Evolutionary conservation across 371 early-diverging fungal genomes (phyloP).

Genomic region (Mortierella sp.): DNA sequence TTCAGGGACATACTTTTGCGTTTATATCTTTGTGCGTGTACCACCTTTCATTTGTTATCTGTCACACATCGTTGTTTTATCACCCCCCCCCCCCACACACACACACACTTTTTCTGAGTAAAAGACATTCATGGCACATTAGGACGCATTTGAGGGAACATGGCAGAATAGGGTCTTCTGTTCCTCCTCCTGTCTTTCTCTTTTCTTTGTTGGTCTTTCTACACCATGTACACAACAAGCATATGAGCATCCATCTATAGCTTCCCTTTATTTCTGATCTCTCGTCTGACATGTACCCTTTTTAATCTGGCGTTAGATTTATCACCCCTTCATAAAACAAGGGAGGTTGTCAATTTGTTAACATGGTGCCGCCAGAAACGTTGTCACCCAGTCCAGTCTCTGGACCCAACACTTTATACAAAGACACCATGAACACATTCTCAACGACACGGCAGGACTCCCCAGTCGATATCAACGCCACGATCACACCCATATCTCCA

Average conservation of each 20-base stretch:
- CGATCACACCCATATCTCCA: background rate
- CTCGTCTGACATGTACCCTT: background rate
- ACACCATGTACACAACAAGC: background rate
- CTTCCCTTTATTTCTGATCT: background rate
- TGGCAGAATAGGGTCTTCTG: background rate
- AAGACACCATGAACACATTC: constrained; percentile 29
- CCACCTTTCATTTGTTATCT: background rate
- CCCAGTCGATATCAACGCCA: constrained; percentile 5
- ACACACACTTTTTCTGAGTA: background rate
- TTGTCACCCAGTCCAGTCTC: constrained; percentile 17
- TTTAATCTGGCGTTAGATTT: background rate
- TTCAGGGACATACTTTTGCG: background rate
- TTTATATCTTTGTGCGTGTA: background rate
- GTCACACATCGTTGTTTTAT: background rate
- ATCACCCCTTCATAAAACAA: background rate
- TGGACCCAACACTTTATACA: constrained; percentile 19
- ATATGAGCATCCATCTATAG: constrained; percentile 2
- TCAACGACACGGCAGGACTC: constrained; percentile 6
- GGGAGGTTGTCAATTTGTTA: background rate
- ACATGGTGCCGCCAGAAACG: constrained; percentile 6
- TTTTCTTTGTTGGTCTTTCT: background rate
- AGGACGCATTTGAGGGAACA: background rate
- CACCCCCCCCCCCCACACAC: no score
- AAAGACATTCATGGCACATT: background rate
- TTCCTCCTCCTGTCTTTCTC: background rate